Evolutionary conservation across 495 filamentous ascomycete species (phyloP), one percentile per base, ranked within the genome.

Genomic region (Elasticomyces elasticus): DNA sequence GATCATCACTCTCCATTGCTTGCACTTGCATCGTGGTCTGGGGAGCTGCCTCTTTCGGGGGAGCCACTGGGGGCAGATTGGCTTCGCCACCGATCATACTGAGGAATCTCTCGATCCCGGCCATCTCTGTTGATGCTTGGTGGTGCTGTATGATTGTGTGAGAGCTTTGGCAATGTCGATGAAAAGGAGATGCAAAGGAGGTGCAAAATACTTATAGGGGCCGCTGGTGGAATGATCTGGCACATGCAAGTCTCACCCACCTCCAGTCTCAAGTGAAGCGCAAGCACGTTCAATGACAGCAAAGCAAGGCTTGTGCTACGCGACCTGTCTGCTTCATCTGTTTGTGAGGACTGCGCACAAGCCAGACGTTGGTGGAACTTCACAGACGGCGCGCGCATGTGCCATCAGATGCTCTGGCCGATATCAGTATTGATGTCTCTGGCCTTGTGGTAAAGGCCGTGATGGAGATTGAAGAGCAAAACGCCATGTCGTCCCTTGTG

Each of bases 71-170:
- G 11, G 52, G 52, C 22, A 54, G 17, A 23, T 54, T 54, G 7
- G n/a, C 27, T 19, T 33, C 26, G 25, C 52, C 52, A 23, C 52
- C 52, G 13, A 54, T 54, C 24, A 54, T 25, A 13, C 3, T 48
- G n/a, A 47, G 20, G 43, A 54, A 54, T 12, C 52, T 41, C 7
- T 46, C 41, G 6, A 38, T 47, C 24, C 42, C 42, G 24, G 17
- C 25, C 6, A 23, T 13, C 19, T 12, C 4, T 17, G 19, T 40
- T 13, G 35, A 40, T 40, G 35, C 12, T 33, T 15, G 35, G 13
- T 15, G 5, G 12, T 12, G 35, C 35, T 15, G 35, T 15, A 40
- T 5, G 12, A 17, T 40, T 40, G 35, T 40, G n/a, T n/a, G n/a
- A n/a, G n/a, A n/a, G n/a, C n/a, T n/a, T n/a, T n/a, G n/a, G n/a